Conservation (phyloP, 352 stramenopile genomes). For the Aphanomyces cochlioides region DNA sequence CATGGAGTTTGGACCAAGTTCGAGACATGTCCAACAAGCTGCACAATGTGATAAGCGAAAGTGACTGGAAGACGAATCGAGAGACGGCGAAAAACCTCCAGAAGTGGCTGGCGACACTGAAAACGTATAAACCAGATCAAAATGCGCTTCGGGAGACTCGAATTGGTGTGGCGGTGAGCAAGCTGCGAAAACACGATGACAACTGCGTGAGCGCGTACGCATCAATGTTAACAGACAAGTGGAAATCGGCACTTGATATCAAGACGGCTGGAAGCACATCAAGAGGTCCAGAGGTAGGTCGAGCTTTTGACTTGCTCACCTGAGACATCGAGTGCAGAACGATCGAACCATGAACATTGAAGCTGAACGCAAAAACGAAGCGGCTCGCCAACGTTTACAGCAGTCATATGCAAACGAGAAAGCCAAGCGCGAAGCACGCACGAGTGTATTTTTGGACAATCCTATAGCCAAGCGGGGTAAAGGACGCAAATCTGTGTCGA, state of each 20-base stretch:
- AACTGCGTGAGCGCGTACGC: constrained; percentile 78
- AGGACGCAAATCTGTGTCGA: constrained; percentile 40
- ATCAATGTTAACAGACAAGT: constrained; percentile 75
- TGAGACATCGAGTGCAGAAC: too few species aligned
- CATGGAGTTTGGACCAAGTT: constrained; percentile 45
- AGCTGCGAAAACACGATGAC: constrained; percentile 82
- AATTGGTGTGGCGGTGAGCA: constrained; percentile 78
- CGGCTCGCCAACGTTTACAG: constrained; percentile 66
- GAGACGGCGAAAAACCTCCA: constrained; percentile 61
- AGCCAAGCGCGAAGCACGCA: constrained; percentile 65
- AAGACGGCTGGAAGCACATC: constrained; percentile 27
- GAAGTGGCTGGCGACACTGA: constrained; percentile 64
- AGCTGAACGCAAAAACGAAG: constrained; percentile 51
- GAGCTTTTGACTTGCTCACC: too few species aligned
- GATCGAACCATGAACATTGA: constrained; percentile 20
- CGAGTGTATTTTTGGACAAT: constrained; percentile 62
- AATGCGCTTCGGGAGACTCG: constrained; percentile 69
- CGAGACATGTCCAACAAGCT: constrained; percentile 68
- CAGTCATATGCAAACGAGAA: constrained; percentile 68
- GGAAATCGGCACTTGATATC: constrained; percentile 70
- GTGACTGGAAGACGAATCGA: constrained; percentile 61
- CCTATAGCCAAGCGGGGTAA: constrained; percentile 48
- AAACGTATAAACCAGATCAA: constrained; percentile 69
- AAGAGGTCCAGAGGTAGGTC: neutral
- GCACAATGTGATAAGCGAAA: constrained; percentile 51